These are phyloP conservation scores for Boletus austroedulis DNA, from an alignment of 1,284 basidiomycete genomes.

Conservation along the genomic window DNA sequence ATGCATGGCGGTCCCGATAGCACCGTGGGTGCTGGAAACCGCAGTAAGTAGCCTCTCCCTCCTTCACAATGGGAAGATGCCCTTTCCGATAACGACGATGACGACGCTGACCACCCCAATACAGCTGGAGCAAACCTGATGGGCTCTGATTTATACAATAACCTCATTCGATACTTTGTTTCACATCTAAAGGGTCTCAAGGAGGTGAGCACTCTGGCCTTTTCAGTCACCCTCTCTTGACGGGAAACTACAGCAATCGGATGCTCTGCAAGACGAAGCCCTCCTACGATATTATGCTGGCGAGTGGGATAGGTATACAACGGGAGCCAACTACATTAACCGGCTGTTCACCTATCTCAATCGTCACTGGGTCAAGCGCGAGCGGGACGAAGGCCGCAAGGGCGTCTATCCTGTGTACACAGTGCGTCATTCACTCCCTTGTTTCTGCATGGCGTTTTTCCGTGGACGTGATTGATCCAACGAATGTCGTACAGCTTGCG, in stretches of 20 bases:
- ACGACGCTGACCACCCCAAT: conserved; percentile 16
- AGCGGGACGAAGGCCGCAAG: conserved; percentile 96
- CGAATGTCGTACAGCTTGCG: conserved; percentile 61
- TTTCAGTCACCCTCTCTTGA: conserved; percentile 2
- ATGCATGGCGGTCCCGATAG: conserved; percentile 63
- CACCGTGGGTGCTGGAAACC: conserved; percentile 46
- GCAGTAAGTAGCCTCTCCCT: conserved; percentile 49
- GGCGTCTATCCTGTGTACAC: conserved; percentile 96
- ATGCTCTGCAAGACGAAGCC: conserved; percentile 80
- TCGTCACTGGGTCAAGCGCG: conserved; percentile 98
- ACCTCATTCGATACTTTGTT: conserved; percentile 83
- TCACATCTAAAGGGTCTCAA: conserved; percentile 69
- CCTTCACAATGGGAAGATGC: conserved; percentile 16
- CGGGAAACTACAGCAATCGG: conserved; percentile 58
- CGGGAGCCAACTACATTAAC: conserved; percentile 94
- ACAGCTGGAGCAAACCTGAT: conserved; percentile 90
- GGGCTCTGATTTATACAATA: conserved; percentile 92
- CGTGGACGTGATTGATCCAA: conserved; percentile 6
- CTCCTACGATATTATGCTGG: conserved; percentile 88
- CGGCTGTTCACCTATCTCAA: conserved; percentile 96
- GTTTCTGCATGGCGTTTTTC: not conserved
- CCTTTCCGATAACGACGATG: conserved; percentile 22
- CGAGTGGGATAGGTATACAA: conserved; percentile 97
- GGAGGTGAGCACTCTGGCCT: conserved; percentile 48
- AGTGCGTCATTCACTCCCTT: conserved; percentile 48